Evolutionary conservation across 2,329 filamentous ascomycete genomes (phyloP), one percentile per base, ranked within the genome.

Genomic region (Exophiala oligosperma): DNA sequence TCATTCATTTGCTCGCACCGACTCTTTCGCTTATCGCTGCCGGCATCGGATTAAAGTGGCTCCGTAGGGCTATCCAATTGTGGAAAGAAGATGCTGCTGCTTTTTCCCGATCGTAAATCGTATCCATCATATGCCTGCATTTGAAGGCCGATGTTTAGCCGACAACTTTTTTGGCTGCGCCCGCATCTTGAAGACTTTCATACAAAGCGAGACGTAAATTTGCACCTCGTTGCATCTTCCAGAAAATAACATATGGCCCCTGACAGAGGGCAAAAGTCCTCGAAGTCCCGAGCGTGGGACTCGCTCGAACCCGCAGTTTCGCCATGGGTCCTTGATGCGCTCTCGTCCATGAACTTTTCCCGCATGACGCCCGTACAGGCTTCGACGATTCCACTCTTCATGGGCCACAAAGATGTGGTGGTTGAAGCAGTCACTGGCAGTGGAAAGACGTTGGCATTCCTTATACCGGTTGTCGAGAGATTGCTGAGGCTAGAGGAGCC

Each of bases 281-380:
- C 55, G 3, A 72, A 77, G 35, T 76, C 80, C 43, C 76, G 84
- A 64, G 78, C 83, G 28, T 93, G 89, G 85, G 84, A 88, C 67
- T 84, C 83, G 12, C 77, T 92, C 54, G 88, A 83, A 1, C 88
- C 89, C 14, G 77, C 87, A 4, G 76, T 92, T 32, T 89, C 88
- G 60, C 81, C 88, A 84, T 97, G 92, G 91, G 85, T 94, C 56
- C 79, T 94, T 54, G 90, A 95, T 65, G 92, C 91, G 59, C 86
- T 95, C 49, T 81, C 86, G 50, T 85, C 87, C 64, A 93, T 94
- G 87, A 91, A 91, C 60, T 96, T 96, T 74, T 78, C 81, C 63
- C 87, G 89, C 72, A 92, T 94, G 82, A 97, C 92, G 2, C 93
- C 93, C 1, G 92, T 97, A n/a, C 93, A 97, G 76, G 91, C 92